A percentile compares a stretch with the other conserved stretches of the same genome.
Conservation (phyloP, 2,329 filamentous ascomycete species). For the Tolypocladium tropicale region DNA sequence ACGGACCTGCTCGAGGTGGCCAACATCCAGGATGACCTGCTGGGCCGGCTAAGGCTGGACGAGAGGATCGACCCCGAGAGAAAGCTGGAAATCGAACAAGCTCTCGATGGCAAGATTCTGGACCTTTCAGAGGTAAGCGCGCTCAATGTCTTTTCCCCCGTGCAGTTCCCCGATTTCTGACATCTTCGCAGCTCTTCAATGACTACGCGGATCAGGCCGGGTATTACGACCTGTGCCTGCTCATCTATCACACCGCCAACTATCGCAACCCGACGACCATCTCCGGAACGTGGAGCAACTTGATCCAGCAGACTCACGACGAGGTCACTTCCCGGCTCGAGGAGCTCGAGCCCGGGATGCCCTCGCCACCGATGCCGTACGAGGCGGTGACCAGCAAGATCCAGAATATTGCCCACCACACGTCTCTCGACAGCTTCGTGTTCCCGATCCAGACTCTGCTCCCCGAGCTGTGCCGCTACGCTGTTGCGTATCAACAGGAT, state of each 20-base stretch:
- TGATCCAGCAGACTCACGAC: slow-evolving; percentile 63
- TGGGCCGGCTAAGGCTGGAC: slow-evolving; percentile 69
- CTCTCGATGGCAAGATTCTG: slow-evolving; percentile 70
- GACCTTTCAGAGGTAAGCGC: slow-evolving; percentile 62
- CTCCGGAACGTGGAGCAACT: slow-evolving; percentile 69
- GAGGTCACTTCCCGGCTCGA: slow-evolving; percentile 35
- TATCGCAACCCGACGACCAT: slow-evolving; percentile 84
- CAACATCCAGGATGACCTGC: slow-evolving; percentile 86
- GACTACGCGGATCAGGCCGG: slow-evolving; percentile 79
- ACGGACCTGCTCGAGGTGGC: slow-evolving; percentile 83
- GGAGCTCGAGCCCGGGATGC: slow-evolving; percentile 28
- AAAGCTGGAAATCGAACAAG: slow-evolving; percentile 51
- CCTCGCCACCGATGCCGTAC: slow-evolving; percentile 47
- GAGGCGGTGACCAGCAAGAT: slow-evolving; percentile 58
- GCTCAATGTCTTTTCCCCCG: too few species aligned
- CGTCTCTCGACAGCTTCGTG: slow-evolving; percentile 54
- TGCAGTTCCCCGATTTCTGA: slow-evolving; percentile 9
- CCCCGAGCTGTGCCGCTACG: slow-evolving; percentile 53
- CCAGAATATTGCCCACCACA: slow-evolving; percentile 54
- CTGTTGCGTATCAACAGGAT: slow-evolving; percentile 48
- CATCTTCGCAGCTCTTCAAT: slow-evolving; percentile 65
- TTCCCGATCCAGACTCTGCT: slow-evolving; percentile 54
- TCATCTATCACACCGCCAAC: slow-evolving; percentile 87
- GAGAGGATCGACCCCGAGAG: slow-evolving; percentile 54
- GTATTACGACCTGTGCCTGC: slow-evolving; percentile 87